Base-by-base conservation (phyloP, 805 yeast genomes). In the Debaryomyces tyrocola region DNA sequence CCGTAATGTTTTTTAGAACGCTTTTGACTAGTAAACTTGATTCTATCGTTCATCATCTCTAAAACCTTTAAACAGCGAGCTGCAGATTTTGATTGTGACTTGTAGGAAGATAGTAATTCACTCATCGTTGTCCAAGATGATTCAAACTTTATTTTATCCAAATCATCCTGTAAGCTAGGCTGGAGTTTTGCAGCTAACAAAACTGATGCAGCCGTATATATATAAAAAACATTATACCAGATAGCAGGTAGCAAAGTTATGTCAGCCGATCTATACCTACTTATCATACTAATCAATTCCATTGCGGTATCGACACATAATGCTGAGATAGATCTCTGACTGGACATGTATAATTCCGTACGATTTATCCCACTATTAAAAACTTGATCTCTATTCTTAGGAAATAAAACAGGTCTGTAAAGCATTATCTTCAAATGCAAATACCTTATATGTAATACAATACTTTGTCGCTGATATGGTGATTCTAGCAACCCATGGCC, bases 201-300 rank as follows among this genome's bases (percentile, higher is more conserved):
- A 4, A 59, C 58, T 15, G 54, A 47, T 10, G 51, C 58, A 3
- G 63, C 51, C 11, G 60, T 51, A 41, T 59, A 59, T 11, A 53
- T 36, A 38, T 59, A 59, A 34, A 49, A 59, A 2, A 59, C 48
- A 37, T 48, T 48, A 38, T 54, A 55, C 63, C 63, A 59, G 43
- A 48, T 45, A 18, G 54, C 54, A 4, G 63, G 62, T 3, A 58
- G 44, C 14, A 39, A 44, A 2, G 40, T 33, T 5, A 48, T 45
- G 21, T 48, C 51, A 18, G 40, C 45, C n/a, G 51, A 41, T 24
- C 50, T 40, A 31, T 37, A 46, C 33, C 37, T 47, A 12, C 17
- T 42, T 35, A 49, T 46, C 4, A 49, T 17, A 17, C 40, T 21
- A 12, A 49, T 49, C 11, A 49, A 27, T 21, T 49, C 52, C 18